Evolutionary conservation across 768 basidiomycete species (phyloP).

Genomic region (Cytidiella melzeri): DNA sequence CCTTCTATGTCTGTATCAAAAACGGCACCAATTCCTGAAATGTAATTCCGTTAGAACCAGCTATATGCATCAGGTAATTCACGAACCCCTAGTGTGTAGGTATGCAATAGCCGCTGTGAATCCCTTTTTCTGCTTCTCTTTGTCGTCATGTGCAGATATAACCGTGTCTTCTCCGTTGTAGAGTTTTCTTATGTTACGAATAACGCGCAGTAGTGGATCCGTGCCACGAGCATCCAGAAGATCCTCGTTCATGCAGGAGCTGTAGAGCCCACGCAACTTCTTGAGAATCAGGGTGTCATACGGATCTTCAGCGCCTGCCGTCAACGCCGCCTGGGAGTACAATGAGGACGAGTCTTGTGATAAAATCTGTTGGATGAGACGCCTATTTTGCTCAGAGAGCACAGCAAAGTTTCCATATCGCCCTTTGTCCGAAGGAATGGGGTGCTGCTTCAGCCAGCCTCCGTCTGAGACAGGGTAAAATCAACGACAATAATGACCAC

Average conservation of each 20-base stretch:
- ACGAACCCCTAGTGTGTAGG: conserved; percentile 77
- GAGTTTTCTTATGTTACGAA: conserved; percentile 52
- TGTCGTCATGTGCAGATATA: conserved; percentile 17
- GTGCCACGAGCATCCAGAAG: conserved; percentile 68
- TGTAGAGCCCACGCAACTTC: conserved; percentile 70
- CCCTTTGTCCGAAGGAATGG: conserved; percentile 82
- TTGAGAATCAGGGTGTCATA: conserved; percentile 50
- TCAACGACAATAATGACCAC: conserved; percentile 1
- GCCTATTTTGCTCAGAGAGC: conserved; percentile 70
- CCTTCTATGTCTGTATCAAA: conserved; percentile 86
- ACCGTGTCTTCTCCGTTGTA: conserved; percentile 49
- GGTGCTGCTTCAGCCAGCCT: conserved; percentile 80
- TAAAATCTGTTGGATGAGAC: conserved; percentile 68
- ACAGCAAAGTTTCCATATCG: conserved; percentile 66
- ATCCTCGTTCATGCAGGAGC: conserved; percentile 77
- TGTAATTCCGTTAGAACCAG: too few relatives aligned
- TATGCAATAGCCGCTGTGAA: conserved; percentile 81
- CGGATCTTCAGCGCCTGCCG: conserved; percentile 12
- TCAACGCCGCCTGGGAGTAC: conserved; percentile 12
- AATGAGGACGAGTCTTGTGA: conserved; percentile 39
- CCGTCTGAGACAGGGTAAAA: conserved; percentile 47
- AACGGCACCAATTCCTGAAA: conserved; percentile 64
- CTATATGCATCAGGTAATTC: too few relatives aligned
- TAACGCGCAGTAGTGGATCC: conserved; percentile 63
- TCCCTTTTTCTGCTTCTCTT: conserved; percentile 38